These are phyloP conservation scores for Datura wrightii DNA, from an alignment of 257 asterid species.

Conservation along the genomic window DNA sequence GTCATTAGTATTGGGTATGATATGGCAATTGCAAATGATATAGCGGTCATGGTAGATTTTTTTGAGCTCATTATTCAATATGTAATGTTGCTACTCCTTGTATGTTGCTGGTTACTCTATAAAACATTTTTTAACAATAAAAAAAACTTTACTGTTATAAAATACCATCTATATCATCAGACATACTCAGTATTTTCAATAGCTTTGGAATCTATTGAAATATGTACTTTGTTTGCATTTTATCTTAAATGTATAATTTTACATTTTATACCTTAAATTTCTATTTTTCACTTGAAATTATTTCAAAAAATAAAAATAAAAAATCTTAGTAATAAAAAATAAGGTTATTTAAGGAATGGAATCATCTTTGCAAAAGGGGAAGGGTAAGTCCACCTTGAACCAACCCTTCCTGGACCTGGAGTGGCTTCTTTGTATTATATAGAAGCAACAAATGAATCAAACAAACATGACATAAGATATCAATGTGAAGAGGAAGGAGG, in stretches of 20 bases:
- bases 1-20: neutral
- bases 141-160: neutral
- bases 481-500: neutral
- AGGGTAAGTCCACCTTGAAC: neutral
- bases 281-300: neutral
- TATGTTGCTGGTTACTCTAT: neutral
- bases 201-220: neutral
- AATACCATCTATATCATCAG: neutral
- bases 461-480: neutral
- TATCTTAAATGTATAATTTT: neutral
- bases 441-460: neutral
- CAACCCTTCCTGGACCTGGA: constrained; percentile 25
- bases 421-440: neutral
- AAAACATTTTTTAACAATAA: neutral
- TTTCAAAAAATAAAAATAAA: neutral
- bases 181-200: neutral
- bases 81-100: neutral
- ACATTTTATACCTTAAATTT: neutral
- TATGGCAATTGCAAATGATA: constrained; percentile 1
- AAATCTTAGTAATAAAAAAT: neutral
- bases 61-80: neutral
- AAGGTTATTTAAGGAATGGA: neutral
- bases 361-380: neutral
- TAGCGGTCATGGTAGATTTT: neutral
- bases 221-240: neutral